Conservation (phyloP, 169 alveolate genomes). For the Plasmodium vivax region DNA sequence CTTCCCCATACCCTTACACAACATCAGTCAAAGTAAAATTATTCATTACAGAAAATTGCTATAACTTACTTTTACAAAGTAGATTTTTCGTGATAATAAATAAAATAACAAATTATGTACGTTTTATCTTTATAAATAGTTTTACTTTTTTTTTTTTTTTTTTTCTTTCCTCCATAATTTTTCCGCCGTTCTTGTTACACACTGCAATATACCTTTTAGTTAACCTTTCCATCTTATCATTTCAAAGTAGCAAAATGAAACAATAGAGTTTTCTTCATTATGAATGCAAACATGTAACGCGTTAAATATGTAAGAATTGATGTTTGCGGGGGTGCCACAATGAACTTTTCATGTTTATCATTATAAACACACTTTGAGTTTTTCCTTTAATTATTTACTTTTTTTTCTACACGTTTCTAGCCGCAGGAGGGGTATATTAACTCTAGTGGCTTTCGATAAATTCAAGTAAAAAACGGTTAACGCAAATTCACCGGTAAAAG, state of each 20-base stretch:
- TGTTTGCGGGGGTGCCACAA: background rate
- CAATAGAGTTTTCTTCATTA: background rate
- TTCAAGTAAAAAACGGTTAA: background rate
- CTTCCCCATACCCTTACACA: background rate
- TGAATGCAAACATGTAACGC: background rate
- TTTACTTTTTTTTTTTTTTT: background rate
- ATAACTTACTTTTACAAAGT: background rate
- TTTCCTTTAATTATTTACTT: background rate
- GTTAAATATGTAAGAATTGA: background rate
- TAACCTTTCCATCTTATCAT: background rate
- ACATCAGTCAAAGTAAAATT: background rate
- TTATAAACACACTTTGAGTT: background rate
- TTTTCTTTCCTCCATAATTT: slow-evolving; percentile 13
- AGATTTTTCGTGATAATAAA: background rate
- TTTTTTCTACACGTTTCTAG: background rate
- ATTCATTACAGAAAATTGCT: background rate
- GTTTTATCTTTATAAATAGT: background rate
- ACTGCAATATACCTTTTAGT: background rate
- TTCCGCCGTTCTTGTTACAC: background rate
- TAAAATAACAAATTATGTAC: background rate
- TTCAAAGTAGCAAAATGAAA: background rate
- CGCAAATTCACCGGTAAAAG: background rate
- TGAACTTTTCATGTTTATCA: background rate
- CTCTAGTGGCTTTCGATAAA: background rate
- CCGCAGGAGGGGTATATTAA: background rate